Evolutionary conservation across 305 asterid species (phyloP).

Genomic region (Fraxinus angustifolia): DNA sequence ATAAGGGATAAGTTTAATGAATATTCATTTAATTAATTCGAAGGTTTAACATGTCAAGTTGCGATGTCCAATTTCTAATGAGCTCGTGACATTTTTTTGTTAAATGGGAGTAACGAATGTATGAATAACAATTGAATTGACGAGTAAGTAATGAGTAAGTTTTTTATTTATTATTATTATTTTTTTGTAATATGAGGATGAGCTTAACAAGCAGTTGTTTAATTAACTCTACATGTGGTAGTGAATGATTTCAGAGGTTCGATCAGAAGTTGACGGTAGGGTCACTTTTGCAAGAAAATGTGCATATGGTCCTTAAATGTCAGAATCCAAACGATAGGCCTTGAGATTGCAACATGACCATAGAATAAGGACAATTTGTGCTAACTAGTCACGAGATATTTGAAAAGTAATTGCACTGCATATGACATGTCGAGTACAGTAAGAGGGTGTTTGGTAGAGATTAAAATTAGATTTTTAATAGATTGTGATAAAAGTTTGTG

Average conservation of each 20-base stretch:
- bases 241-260: not conserved
- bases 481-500: no score
- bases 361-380: not conserved
- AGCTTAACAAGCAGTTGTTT: not conserved
- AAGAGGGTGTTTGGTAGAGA: no score
- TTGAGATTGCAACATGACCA: not conserved
- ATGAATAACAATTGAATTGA: not conserved
- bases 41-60: not conserved
- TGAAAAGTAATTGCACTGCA: not conserved
- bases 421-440: not conserved
- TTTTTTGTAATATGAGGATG: not conserved
- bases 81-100: not conserved
- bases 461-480: no score
- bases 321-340: not conserved
- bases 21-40: not conserved
- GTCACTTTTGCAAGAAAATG: not conserved
- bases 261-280: not conserved
- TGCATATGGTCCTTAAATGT: not conserved
- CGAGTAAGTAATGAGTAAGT: not conserved
- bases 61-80: not conserved
- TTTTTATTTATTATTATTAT: no score
- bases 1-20: not conserved
- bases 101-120: not conserved
- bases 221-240: not conserved
- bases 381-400: not conserved